Conservation (phyloP, 495 filamentous ascomycete species). For the Cercophora samala region DNA sequence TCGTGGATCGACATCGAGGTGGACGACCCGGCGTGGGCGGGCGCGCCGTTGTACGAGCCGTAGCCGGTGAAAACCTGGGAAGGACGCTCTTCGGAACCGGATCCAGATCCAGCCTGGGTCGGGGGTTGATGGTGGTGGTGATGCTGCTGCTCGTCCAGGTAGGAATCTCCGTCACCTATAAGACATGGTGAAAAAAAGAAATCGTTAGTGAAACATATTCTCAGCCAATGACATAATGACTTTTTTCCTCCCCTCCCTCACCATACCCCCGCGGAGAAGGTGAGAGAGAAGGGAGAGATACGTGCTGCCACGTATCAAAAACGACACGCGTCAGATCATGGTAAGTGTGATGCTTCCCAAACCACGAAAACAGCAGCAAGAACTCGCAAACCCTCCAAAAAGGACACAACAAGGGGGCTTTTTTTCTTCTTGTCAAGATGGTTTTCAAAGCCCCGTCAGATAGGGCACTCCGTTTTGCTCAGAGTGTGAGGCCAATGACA, state of each 20-base stretch:
- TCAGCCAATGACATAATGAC: conserved; percentile 8
- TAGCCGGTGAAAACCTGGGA: conserved; percentile 77
- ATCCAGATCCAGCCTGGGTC: conserved; percentile 26
- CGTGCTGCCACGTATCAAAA: conserved; percentile 3
- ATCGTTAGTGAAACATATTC: conserved; percentile 24
- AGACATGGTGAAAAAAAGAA: conserved; percentile 23
- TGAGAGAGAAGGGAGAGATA: conserved; percentile 3
- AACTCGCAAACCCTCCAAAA: conserved; percentile 30
- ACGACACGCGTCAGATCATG: conserved; percentile 25
- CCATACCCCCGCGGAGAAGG: background rate
- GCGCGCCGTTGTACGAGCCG: conserved; percentile 54
- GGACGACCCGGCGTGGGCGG: conserved; percentile 46
- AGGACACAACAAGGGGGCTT: conserved; percentile 18
- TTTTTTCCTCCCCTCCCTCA: background rate
- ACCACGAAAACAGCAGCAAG: conserved; percentile 26
- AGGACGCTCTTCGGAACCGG: conserved; percentile 61
- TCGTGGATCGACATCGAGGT: conserved; percentile 67
- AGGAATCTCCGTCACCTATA: conserved; percentile 50
- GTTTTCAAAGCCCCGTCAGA: conserved; percentile 1
- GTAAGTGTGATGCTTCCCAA: conserved; percentile 34
- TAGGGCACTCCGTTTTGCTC: conserved; percentile 21
- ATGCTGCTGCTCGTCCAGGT: conserved; percentile 58
- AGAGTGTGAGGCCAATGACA: conserved; percentile 15
- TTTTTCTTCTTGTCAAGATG: conserved; percentile 5
- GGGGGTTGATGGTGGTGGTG: conserved; percentile 54